phyloP scores from a whole-genome alignment of 106 monocot species.

The Allium sativum region DNA sequence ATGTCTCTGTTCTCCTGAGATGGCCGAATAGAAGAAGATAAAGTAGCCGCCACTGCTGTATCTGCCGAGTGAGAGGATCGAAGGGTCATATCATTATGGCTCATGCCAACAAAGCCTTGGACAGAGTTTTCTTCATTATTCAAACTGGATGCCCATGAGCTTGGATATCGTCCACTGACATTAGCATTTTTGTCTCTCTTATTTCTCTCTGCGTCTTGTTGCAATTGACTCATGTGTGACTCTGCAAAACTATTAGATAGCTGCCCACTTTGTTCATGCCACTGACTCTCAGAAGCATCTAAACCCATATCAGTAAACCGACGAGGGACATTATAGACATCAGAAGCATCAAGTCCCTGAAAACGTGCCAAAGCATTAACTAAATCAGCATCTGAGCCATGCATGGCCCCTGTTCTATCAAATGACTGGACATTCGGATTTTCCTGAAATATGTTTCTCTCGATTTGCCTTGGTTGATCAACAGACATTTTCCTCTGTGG shows the following conservation, averaged over 20 bases:
- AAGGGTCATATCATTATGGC: slow-evolving; percentile 26
- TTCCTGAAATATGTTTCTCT: slow-evolving; percentile 40
- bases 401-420: slow-evolving; percentile 10
- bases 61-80: slow-evolving; percentile 37
- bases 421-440: slow-evolving; percentile 12
- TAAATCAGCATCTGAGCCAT: slow-evolving; percentile 32
- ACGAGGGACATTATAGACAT: slow-evolving; percentile 20
- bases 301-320: slow-evolving; percentile 16
- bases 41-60: neutral
- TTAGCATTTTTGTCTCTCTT: slow-evolving; percentile 22
- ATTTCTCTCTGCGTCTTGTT: slow-evolving; percentile 33
- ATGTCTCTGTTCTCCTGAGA: slow-evolving; percentile 16
- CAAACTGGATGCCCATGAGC: slow-evolving; percentile 18
- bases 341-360: slow-evolving; percentile 37
- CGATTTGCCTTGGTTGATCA: slow-evolving; percentile 47
- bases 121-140: slow-evolving; percentile 22
- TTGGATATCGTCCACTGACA: slow-evolving; percentile 19
- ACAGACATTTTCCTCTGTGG: slow-evolving; percentile 32
- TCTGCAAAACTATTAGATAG: slow-evolving; percentile 22
- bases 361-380: slow-evolving; percentile 36
- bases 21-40: slow-evolving; percentile 16
- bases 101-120: slow-evolving; percentile 25
- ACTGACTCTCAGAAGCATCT: slow-evolving; percentile 17
- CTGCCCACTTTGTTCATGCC: slow-evolving; percentile 30
- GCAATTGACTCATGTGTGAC: slow-evolving; percentile 36